Evolutionary conservation across 345 rosid genomes (phyloP).

Genomic region (Laguncularia racemosa): DNA sequence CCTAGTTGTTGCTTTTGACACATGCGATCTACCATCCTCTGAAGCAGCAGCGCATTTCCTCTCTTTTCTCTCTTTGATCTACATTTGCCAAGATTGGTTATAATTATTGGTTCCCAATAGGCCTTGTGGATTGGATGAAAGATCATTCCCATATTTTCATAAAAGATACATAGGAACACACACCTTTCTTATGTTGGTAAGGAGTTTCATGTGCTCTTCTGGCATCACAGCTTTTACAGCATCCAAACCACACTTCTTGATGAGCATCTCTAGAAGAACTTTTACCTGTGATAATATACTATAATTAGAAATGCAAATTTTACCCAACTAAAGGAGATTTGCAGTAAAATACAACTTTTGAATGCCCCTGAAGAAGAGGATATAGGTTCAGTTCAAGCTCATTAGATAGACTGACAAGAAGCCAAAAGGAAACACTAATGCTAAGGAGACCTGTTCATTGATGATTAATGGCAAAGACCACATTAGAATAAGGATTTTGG

Average conservation of each 20-base stretch:
- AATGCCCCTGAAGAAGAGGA: too few species aligned
- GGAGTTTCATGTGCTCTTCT: slow-evolving; percentile 90
- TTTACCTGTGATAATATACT: slow-evolving; percentile 45
- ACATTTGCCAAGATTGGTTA: slow-evolving; percentile 3
- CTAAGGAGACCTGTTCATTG: too few species aligned
- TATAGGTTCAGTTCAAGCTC: too few species aligned
- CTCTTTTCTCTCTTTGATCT: slow-evolving; percentile 82
- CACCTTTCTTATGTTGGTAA: slow-evolving; percentile 93
- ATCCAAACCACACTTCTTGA: slow-evolving; percentile 80
- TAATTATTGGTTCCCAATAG: too few species aligned
- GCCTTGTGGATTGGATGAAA: too few species aligned
- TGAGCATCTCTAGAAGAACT: slow-evolving; percentile 91
- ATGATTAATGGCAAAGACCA: too few species aligned
- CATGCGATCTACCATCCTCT: slow-evolving; percentile 57
- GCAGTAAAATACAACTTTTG: background rate
- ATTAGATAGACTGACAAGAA: too few species aligned
- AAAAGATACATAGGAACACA: background rate
- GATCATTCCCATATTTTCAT: too few species aligned
- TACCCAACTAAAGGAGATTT: background rate
- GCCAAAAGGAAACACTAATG: too few species aligned
- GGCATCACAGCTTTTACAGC: slow-evolving; percentile 98
- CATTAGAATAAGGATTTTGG: too few species aligned
- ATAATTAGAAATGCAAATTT: background rate
- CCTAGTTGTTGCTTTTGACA: slow-evolving; percentile 80
- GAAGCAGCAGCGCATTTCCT: slow-evolving; percentile 44